Conservation (phyloP, 192 early-diverging fungal genomes). For the Umbelopsis sp. region DNA sequence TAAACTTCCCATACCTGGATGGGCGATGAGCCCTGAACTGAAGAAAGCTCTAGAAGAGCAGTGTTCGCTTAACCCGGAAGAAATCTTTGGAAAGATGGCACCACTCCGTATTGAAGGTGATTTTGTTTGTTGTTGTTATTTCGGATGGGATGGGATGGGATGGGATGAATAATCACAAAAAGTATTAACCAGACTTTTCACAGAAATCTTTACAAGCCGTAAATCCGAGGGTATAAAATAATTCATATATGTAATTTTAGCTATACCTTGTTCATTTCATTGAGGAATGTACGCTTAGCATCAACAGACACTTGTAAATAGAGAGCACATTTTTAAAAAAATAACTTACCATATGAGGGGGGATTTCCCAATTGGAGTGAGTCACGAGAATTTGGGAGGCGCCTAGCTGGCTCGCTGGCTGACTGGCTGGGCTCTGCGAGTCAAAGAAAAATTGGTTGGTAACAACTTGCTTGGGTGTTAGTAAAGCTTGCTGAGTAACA, state of each 20-base stretch:
- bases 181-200: too few relatives aligned
- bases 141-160: too few relatives aligned
- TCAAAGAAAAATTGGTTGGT: background rate
- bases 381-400: slow-evolving; percentile 7
- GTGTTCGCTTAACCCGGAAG: background rate
- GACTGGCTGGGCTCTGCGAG: background rate
- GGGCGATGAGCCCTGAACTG: slow-evolving; percentile 9
- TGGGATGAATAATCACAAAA: too few relatives aligned
- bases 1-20: slow-evolving; percentile 2
- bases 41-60: background rate
- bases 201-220: background rate
- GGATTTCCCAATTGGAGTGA: background rate
- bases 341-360: too few relatives aligned
- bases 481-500: slow-evolving; percentile 17
- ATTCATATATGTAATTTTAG: too few relatives aligned
- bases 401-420: too few relatives aligned
- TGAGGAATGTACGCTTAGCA: background rate
- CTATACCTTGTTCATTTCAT: too few relatives aligned
- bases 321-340: too few relatives aligned
- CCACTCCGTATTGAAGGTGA: slow-evolving; percentile 7
- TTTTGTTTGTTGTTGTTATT: background rate
- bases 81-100: slow-evolving; percentile 9
- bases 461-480: background rate
- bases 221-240: background rate
- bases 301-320: background rate